Evolutionary conservation across 1,139 yeast genomes (phyloP).

Genomic region (Blastobotrys buckinghamii): DNA sequence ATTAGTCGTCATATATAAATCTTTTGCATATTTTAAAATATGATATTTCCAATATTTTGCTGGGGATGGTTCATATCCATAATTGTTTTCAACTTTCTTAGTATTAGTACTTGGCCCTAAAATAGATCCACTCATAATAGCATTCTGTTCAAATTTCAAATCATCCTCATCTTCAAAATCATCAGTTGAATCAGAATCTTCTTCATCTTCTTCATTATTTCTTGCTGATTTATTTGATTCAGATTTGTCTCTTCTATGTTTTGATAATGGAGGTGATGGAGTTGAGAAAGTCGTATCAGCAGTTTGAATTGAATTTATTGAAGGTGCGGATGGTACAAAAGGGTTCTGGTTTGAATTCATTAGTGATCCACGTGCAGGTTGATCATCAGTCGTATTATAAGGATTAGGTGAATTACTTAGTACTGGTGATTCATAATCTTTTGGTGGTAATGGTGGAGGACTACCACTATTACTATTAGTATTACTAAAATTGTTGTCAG

Average conservation of each 20-base stretch:
- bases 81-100: background rate
- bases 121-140: conserved; percentile 1
- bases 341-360: background rate
- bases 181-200: background rate
- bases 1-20: conserved; percentile 28
- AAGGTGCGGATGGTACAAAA: too few relatives aligned
- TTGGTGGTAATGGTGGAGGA: conserved; percentile 5
- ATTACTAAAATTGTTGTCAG: too few relatives aligned
- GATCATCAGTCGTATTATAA: background rate
- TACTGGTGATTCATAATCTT: background rate
- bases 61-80: conserved; percentile 1
- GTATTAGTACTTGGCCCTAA: background rate
- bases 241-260: background rate
- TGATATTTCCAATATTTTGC: conserved; percentile 25
- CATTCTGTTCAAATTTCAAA: conserved; percentile 8
- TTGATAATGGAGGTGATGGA: background rate
- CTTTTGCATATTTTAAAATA: conserved; percentile 27
- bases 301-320: too few relatives aligned
- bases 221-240: background rate
- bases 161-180: conserved; percentile 12
- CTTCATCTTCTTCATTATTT: background rate
- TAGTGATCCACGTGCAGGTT: background rate
- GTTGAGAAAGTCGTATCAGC: too few relatives aligned
- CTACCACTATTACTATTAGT: background rate
- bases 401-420: background rate